A percentile compares a stretch with the other conserved stretches of the same genome.
Evolutionary conservation across 352 stramenopile genomes (phyloP).

Genomic region (Phytophthora pinifolia): DNA sequence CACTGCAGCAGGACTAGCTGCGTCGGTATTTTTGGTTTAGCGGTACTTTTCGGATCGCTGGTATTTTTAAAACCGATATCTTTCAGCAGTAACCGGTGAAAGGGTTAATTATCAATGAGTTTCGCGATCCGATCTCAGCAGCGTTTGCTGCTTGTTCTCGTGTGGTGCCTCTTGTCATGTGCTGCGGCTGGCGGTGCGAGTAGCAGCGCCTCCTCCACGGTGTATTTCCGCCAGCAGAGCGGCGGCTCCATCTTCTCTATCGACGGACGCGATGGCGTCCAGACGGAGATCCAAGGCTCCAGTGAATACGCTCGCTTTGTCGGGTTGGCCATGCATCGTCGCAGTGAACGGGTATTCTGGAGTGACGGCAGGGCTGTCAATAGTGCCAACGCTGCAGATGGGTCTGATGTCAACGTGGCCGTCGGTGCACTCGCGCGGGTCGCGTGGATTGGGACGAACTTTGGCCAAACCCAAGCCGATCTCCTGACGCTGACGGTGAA

Average conservation of each 20-base stretch:
- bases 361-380: conserved; percentile 55
- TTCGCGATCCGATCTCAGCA: too few relatives aligned
- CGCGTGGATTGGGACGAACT: conserved; percentile 61
- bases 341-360: conserved; percentile 47
- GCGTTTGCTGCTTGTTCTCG: too few relatives aligned
- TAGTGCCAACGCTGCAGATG: conserved; percentile 22
- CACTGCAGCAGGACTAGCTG: conserved; percentile 3
- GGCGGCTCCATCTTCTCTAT: conserved; percentile 59
- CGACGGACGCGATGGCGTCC: conserved; percentile 37
- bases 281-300: conserved; percentile 38
- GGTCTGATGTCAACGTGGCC: conserved; percentile 23
- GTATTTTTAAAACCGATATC: too few relatives aligned
- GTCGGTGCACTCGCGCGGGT: conserved; percentile 46
- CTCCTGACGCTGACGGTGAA: conserved; percentile 44
- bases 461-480: conserved; percentile 34
- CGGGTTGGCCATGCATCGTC: conserved; percentile 43
- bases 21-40: not conserved
- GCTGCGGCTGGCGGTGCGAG: too few relatives aligned
- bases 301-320: conserved; percentile 47
- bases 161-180: too few relatives aligned
- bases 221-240: conserved; percentile 61
- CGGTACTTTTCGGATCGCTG: too few relatives aligned
- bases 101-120: too few relatives aligned
- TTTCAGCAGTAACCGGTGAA: too few relatives aligned
- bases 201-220: conserved; percentile 36